Percentiles rank a stretch among this genome's conserved stretches.
Conservation (phyloP, 2,329 filamentous ascomycete species). For the Fusarium buharicum region DNA sequence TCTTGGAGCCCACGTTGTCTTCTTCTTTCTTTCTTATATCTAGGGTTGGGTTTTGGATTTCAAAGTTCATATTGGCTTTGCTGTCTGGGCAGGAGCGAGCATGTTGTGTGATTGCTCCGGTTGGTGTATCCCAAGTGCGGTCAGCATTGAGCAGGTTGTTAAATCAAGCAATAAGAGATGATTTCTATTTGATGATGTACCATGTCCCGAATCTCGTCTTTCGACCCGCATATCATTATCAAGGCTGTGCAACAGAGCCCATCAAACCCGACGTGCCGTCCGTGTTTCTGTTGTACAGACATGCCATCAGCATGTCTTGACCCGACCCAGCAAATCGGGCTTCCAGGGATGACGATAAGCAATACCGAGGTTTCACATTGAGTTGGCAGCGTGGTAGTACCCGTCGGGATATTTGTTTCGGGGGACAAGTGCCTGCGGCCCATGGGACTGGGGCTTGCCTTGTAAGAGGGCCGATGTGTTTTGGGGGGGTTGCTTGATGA, state of each 20-base stretch:
- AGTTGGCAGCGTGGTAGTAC: constrained; percentile 19
- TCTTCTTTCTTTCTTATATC: neutral
- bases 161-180: constrained; percentile 26
- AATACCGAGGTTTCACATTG: neutral
- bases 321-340: constrained; percentile 28
- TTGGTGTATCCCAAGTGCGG: constrained; percentile 31
- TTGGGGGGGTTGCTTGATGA: neutral
- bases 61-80: constrained; percentile 8
- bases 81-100: constrained; percentile 22
- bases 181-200: constrained; percentile 21
- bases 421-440: constrained; percentile 4
- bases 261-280: neutral
- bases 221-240: neutral
- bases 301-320: constrained; percentile 21
- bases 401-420: constrained; percentile 32
- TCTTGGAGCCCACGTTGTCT: neutral
- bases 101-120: constrained; percentile 13
- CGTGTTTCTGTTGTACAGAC: neutral
- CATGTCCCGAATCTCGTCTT: neutral
- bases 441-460: constrained; percentile 8
- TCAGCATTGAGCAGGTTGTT: constrained; percentile 32
- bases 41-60: neutral
- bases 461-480: constrained; percentile 26
- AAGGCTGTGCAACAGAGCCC: constrained; percentile 7
- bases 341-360: constrained; percentile 10